These are phyloP conservation scores for Diaporthe sp. DNA, from an alignment of 2,329 filamentous ascomycete species.

Conservation along the genomic window DNA sequence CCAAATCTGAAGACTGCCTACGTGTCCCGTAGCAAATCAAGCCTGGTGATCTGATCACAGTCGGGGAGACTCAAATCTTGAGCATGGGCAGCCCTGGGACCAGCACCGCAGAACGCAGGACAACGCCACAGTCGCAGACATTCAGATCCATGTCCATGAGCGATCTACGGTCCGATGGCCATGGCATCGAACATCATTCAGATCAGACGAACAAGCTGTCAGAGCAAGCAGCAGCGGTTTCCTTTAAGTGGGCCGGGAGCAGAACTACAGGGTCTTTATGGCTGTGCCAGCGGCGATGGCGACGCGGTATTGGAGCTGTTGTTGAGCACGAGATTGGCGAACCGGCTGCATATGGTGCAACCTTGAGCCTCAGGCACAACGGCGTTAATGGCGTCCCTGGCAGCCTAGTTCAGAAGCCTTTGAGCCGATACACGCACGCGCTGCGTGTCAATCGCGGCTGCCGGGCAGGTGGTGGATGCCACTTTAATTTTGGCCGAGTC, in stretches of 20 bases:
- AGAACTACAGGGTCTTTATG: background rate
- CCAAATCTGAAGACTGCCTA: background rate
- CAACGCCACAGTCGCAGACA: background rate
- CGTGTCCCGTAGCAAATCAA: background rate
- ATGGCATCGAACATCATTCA: conserved; percentile 16
- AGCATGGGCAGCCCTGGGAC: conserved; percentile 2
- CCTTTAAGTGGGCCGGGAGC: background rate
- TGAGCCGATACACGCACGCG: conserved; percentile 18
- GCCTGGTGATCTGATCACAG: background rate
- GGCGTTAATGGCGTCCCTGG: conserved; percentile 16
- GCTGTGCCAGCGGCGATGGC: background rate
- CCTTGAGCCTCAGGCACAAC: conserved; percentile 24
- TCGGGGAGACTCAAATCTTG: background rate
- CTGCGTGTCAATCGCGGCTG: background rate
- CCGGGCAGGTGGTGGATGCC: background rate
- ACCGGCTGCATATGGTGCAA: background rate
- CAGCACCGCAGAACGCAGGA: background rate
- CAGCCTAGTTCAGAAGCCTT: background rate
- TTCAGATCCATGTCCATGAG: background rate
- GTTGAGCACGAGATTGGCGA: background rate
- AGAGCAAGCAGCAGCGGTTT: background rate
- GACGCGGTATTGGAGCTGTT: background rate
- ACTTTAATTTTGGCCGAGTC: background rate
- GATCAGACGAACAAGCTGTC: conserved; percentile 27
- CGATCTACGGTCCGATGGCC: conserved; percentile 10